Conservation (phyloP, 495 filamentous ascomycete genomes). For the Trichodelitschia bisporula region DNA sequence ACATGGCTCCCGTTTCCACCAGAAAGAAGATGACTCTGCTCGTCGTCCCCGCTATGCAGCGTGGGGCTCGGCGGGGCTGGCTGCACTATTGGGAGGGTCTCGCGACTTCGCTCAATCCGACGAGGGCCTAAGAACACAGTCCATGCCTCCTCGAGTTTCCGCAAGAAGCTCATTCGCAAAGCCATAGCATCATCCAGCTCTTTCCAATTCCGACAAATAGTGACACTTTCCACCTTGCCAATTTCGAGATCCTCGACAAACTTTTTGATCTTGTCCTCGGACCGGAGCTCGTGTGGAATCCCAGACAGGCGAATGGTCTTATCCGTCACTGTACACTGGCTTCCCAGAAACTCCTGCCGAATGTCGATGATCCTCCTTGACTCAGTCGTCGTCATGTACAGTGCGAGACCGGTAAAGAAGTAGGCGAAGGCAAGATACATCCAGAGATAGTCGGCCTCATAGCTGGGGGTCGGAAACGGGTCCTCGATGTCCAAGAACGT, state of each 20-base stretch:
- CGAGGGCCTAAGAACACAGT: conserved; percentile 38
- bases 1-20: conserved; percentile 18
- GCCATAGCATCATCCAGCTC: conserved; percentile 55
- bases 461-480: conserved; percentile 5
- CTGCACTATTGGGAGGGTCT: conserved; percentile 25
- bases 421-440: conserved; percentile 82
- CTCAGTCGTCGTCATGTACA: conserved; percentile 64
- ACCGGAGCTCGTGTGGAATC: conserved; percentile 55
- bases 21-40: conserved; percentile 26
- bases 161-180: conserved; percentile 34
- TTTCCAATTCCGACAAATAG: conserved; percentile 68
- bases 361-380: conserved; percentile 63
- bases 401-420: conserved; percentile 54
- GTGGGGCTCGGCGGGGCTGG: conserved; percentile 21
- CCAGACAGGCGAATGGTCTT: conserved; percentile 80
- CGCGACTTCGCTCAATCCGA: conserved; percentile 21
- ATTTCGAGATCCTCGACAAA: conserved; percentile 73
- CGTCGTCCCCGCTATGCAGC: conserved; percentile 17
- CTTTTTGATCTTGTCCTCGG: conserved; percentile 62
- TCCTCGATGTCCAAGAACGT: too few relatives aligned
- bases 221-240: conserved; percentile 81
- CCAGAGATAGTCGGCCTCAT: conserved; percentile 46
- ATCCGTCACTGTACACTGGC: conserved; percentile 81
- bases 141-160: conserved; percentile 68
- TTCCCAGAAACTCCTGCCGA: conserved; percentile 77